Base-by-base conservation (phyloP, 441 rosid genomes). In the Mallotus repandus region DNA sequence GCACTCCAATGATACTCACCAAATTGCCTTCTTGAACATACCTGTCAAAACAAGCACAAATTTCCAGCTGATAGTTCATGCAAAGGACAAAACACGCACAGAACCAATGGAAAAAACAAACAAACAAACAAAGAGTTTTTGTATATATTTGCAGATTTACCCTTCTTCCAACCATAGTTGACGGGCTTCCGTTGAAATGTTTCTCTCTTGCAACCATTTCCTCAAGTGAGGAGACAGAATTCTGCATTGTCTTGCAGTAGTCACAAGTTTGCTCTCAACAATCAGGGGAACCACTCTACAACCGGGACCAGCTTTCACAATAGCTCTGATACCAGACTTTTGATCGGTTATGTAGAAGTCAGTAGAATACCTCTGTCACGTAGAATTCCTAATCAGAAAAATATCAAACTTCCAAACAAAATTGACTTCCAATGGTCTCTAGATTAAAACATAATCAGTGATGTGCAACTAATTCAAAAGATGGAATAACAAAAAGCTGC, bases 301-400 rank as follows among this genome's bases (percentile, higher is more conserved):
- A 43, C 81, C 81, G 22, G 77, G 56, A 57, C 89, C 86, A 7
- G 87, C 87, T 78, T 84, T 85, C 58, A 87, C 89, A 73, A 79
- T 58, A 16, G 85, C 89, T 70, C 81, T 75, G 29, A 84, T 63
- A 62, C 87, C 91, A 32, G 87, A 87, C 69, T 80, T 82, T 45
- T 25, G 59, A 76, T 87, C 89, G 2, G 86, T 87, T 72, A 87
- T 46, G 68, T 84, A 85, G 80, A 87, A 87, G 80, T 85, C 89
- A 2, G 89, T 79, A 68, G 87, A 85, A 81, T 79, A 78, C 77
- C 87, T 87, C 91, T 87, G 87, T 74, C 71, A 69, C 64, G 73
- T 68, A 49, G 64, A 78, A 63, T 70, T 67, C 55, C 74, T 66
- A 69, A 77, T 46, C 59, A 67, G 69, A 76, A 70, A 15, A 67